These are phyloP conservation scores for Sphaerosporella brunnea DNA, from an alignment of 495 filamentous ascomycete genomes.

Conservation along the genomic window DNA sequence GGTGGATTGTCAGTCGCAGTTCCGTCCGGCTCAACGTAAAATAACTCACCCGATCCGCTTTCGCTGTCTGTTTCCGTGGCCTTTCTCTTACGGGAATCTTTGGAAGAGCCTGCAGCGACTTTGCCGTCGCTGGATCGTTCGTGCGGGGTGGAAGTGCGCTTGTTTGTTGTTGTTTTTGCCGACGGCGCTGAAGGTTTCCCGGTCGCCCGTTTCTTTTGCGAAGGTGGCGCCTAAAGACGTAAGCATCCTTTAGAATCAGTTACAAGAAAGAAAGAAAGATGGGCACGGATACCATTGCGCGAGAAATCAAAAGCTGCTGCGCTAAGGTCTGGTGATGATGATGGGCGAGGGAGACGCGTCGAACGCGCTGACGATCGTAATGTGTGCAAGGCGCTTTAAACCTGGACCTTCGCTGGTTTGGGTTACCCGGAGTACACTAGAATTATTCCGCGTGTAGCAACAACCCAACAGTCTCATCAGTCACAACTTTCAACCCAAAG, in stretches of 20 bases:
- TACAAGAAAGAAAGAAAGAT: not conserved
- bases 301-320: no score
- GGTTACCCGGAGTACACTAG: no score
- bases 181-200: not conserved
- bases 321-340: no score
- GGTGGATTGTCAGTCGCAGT: not conserved
- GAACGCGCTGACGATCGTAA: no score
- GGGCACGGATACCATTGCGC: not conserved
- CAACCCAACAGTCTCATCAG: no score
- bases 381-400: no score
- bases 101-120: not conserved
- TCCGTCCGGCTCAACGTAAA: not conserved
- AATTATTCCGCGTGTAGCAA: no score
- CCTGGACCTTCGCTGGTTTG: no score
- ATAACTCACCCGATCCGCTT: no score
- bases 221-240: not conserved
- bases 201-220: not conserved
- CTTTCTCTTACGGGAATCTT: not conserved
- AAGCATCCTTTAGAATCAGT: no score
- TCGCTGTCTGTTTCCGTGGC: not conserved
- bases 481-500: no score
- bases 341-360: no score
- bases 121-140: not conserved
- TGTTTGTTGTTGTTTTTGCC: not conserved
- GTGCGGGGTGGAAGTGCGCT: not conserved